A percentile compares a stretch with the other conserved stretches of the same genome.
phyloP scores from a whole-genome alignment of 805 yeast genomes.

The Barnettozyma populi region DNA sequence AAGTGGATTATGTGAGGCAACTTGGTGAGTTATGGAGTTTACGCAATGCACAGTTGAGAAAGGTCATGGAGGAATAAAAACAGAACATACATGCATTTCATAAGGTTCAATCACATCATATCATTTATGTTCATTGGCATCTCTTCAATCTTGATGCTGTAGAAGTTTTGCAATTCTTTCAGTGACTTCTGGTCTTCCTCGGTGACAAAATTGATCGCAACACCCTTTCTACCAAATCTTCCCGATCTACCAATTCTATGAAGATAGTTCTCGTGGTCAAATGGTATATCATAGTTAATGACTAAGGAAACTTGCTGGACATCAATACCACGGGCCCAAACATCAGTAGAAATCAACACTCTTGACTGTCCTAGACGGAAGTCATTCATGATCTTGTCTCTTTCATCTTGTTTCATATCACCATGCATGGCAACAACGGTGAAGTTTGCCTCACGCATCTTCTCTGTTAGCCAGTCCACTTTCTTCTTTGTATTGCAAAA shows the following conservation, averaged over 20 bases:
- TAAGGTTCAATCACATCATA: slow-evolving; percentile 14
- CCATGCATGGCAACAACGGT: slow-evolving; percentile 96
- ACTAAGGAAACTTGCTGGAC: slow-evolving; percentile 97
- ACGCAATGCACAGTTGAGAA: slow-evolving; percentile 18
- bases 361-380: slow-evolving; percentile 92
- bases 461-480: slow-evolving; percentile 84
- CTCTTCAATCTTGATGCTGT: slow-evolving; percentile 69
- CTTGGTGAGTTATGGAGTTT: slow-evolving; percentile 16
- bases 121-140: slow-evolving; percentile 73
- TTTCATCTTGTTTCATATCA: slow-evolving; percentile 90
- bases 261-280: slow-evolving; percentile 89
- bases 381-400: slow-evolving; percentile 93
- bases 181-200: slow-evolving; percentile 67
- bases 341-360: slow-evolving; percentile 92
- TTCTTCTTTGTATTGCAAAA: slow-evolving; percentile 96
- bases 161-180: slow-evolving; percentile 69
- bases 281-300: slow-evolving; percentile 90
- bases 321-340: slow-evolving; percentile 98
- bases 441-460: slow-evolving; percentile 75
- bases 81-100: not conserved
- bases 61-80: slow-evolving; percentile 2
- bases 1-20: slow-evolving; percentile 13
- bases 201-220: slow-evolving; percentile 91
- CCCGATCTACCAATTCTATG: slow-evolving; percentile 94
- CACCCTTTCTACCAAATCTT: slow-evolving; percentile 97